phyloP scores from a whole-genome alignment of 2,329 filamentous ascomycete genomes.

The Rhynchosporium secalis region DNA sequence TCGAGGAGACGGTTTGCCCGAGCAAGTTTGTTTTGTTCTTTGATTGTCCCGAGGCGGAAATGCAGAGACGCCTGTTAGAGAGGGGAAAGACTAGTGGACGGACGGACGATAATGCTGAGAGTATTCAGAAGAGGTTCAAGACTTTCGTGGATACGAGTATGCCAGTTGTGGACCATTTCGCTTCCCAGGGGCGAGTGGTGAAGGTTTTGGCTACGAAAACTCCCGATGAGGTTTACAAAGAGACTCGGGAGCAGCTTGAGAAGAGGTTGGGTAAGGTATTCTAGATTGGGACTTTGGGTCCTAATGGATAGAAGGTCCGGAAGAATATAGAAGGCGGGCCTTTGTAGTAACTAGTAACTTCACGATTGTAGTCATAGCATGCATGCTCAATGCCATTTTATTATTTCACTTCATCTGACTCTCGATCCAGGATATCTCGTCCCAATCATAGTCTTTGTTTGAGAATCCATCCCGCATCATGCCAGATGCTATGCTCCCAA shows the following conservation, averaged over 20 bases:
- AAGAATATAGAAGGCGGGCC: conserved; percentile 2
- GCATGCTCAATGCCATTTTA: conserved; percentile 26
- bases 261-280: conserved; percentile 50
- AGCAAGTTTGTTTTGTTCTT: conserved; percentile 89
- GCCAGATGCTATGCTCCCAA: conserved; percentile 39
- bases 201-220: conserved; percentile 71
- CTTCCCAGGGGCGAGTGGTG: conserved; percentile 73
- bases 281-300: conserved; percentile 31
- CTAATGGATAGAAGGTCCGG: conserved; percentile 12
- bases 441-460: conserved; percentile 20
- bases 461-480: conserved; percentile 34
- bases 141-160: conserved; percentile 95
- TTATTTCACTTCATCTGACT: conserved; percentile 21
- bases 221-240: conserved; percentile 62
- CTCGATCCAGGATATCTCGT: conserved; percentile 14
- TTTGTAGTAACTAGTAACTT: conserved; percentile 22
- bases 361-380: conserved; percentile 28
- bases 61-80: conserved; percentile 81
- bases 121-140: conserved; percentile 93
- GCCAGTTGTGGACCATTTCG: conserved; percentile 90
- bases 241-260: conserved; percentile 52
- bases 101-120: conserved; percentile 90
- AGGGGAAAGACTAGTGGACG: conserved; percentile 90
- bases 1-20: conserved; percentile 84
- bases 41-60: conserved; percentile 86